Base-by-base conservation (phyloP, 495 filamentous ascomycete genomes). In the Trichoderma virens region DNA sequence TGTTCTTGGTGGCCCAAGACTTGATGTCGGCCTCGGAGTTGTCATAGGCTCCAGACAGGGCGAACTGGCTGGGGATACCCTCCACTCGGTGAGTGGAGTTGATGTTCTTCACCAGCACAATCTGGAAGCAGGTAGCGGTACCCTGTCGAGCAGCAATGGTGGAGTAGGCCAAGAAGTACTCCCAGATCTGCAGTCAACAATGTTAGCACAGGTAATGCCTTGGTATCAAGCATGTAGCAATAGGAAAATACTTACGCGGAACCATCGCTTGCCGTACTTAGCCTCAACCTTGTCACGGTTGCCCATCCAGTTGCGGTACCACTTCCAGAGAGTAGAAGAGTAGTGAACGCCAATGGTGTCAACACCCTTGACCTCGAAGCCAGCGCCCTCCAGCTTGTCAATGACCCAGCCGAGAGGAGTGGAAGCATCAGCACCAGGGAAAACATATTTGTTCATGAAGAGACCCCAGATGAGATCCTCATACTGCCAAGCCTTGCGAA, bases 291-390 rank as follows among this genome's bases (percentile, higher is more conserved):
- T 97, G 66, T 97, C 93, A 65, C 85, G 83, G 83, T 98, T 98
- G 74, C 83, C 94, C 75, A 98, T 82, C 94, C 94, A 98, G 83
- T 98, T 98, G 68, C 94, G 83, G 81, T 98, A 98, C 94, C 94
- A 98, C 72, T 91, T 86, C 94, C 94, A 98, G 54, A 98, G 79
- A 38, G 94, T 98, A 61, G 93, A 92, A 39, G 91, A 96, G 78
- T 98, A 98, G 80, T 98, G 94, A 45, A 98, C 92, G 69, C 92
- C 93, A 69, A 96, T 85, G 60, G 91, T 97, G 72, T 97, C 91
- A 68, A 93, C 72, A 45, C 75, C 72, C 83, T 90, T 91, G 73
- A 91, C 72, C 75, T 92, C 89, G 62, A 88, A 95, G 28, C 91
- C 91, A 64, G 89, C 88, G 59, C 80, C 78, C 75, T 95, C 91